Evolutionary conservation across 768 basidiomycete species (phyloP).

Genomic region (Naganishia randhawae): DNA sequence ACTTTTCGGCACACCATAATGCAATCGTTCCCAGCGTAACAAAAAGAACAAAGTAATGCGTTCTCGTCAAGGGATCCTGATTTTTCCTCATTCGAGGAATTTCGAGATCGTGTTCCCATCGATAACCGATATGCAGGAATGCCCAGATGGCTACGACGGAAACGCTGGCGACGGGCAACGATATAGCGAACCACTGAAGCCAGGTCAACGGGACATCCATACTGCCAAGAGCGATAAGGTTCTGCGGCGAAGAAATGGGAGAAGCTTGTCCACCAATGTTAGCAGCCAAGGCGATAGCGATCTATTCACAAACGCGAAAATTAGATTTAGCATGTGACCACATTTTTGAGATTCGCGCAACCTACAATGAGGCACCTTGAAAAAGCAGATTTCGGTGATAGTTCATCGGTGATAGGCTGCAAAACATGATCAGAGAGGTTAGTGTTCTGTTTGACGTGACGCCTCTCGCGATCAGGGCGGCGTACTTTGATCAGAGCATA

Average conservation of each 20-base stretch:
- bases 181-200: constrained; percentile 89
- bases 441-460: neutral
- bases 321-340: neutral
- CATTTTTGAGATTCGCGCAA: constrained; percentile 21
- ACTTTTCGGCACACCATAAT: constrained; percentile 83
- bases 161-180: constrained; percentile 79
- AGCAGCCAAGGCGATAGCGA: constrained; percentile 94
- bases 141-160: constrained; percentile 90
- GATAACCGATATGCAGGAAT: constrained; percentile 76
- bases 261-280: constrained; percentile 97
- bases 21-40: constrained; percentile 79
- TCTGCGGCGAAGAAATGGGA: constrained; percentile 96
- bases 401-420: constrained; percentile 86
- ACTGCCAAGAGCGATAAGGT: constrained; percentile 79
- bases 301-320: constrained; percentile 54
- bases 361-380: constrained; percentile 86
- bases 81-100: constrained; percentile 81
- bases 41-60: constrained; percentile 84
- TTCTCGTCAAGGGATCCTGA: constrained; percentile 71
- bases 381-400: constrained; percentile 80
- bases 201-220: constrained; percentile 86
- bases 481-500: constrained; percentile 88
- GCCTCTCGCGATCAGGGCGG: neutral
- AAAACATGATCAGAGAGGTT: neutral
- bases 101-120: constrained; percentile 62